Conservation (phyloP, 1,284 basidiomycete species). For the Lentinus polychrous region DNA sequence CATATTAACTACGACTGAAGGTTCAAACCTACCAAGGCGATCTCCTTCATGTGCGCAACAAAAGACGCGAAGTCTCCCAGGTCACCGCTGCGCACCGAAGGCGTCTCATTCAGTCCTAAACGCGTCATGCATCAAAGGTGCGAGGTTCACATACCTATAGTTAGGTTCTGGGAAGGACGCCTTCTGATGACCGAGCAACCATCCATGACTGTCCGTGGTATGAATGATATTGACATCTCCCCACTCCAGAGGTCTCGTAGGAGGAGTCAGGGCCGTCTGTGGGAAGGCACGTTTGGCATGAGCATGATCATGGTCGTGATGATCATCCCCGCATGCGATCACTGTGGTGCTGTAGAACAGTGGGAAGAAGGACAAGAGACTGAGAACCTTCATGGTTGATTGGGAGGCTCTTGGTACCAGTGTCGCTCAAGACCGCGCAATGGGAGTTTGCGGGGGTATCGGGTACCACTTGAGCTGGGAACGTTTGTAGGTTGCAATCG, state of each 20-base stretch:
- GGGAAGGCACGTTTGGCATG: constrained; percentile 39
- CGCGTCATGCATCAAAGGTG: not conserved
- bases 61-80: constrained; percentile 81
- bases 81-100: constrained; percentile 45
- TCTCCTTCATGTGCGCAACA: constrained; percentile 72
- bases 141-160: constrained; percentile 36
- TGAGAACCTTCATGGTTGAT: constrained; percentile 1
- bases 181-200: constrained; percentile 73
- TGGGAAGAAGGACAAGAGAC: constrained; percentile 8
- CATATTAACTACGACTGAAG: not conserved
- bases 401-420: not conserved
- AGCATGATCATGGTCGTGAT: constrained; percentile 26
- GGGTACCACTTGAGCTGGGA: not conserved
- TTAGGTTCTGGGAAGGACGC: constrained; percentile 65
- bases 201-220: constrained; percentile 80
- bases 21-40: constrained; percentile 38
- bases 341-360: constrained; percentile 7
- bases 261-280: constrained; percentile 40
- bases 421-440: not conserved
- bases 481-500: not conserved
- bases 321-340: constrained; percentile 21
- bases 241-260: constrained; percentile 62
- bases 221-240: constrained; percentile 75
- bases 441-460: not conserved
- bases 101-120: not conserved